phyloP scores from a whole-genome alignment of 164 flowering plant species.

The Chimonanthus praecox region DNA sequence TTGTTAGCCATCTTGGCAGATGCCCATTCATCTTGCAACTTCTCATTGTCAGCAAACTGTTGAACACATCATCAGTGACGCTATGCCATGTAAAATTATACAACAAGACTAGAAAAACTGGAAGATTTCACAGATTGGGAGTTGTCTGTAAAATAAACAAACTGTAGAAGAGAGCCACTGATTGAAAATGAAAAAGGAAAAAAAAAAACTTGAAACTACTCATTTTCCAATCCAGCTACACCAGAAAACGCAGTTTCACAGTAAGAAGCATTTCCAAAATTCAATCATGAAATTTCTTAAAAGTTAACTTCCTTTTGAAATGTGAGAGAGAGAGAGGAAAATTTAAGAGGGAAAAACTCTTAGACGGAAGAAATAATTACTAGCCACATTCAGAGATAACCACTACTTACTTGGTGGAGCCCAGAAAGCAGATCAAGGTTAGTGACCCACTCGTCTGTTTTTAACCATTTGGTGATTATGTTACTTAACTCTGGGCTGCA shows the following conservation, averaged over 20 bases:
- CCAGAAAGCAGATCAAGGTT: conserved; percentile 73
- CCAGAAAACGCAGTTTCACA: too few species aligned
- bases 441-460: conserved; percentile 84
- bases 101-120: background rate
- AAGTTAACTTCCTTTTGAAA: background rate
- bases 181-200: background rate
- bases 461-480: conserved; percentile 87
- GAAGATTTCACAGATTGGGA: background rate
- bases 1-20: conserved; percentile 94
- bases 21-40: conserved; percentile 83
- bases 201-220: background rate
- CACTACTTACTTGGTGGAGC: conserved; percentile 58
- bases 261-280: background rate
- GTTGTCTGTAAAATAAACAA: background rate
- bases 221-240: background rate
- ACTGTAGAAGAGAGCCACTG: background rate
- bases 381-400: too few species aligned
- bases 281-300: background rate
- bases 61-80: conserved; percentile 10
- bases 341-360: background rate
- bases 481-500: conserved; percentile 90
- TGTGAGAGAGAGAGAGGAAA: too few species aligned
- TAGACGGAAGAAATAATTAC: background rate
- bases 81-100: background rate
- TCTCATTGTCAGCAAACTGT: conserved; percentile 80